phyloP scores from a whole-genome alignment of 331 rosid species.

The Prunus yedoensis region DNA sequence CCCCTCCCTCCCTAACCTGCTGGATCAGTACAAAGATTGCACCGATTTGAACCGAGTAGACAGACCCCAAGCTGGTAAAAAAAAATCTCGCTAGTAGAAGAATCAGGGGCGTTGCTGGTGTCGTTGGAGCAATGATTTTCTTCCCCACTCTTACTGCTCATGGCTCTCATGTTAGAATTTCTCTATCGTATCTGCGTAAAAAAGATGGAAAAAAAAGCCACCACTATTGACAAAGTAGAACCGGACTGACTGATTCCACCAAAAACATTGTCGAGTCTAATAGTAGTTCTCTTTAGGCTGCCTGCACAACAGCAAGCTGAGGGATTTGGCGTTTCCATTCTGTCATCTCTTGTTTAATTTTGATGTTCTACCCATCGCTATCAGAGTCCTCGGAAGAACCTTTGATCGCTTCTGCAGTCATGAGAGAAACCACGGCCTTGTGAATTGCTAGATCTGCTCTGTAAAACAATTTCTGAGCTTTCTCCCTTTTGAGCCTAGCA shows the following conservation, averaged over 20 bases:
- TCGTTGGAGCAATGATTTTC: conserved; percentile 22
- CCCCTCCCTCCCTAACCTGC: conserved; percentile 30
- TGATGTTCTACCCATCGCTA: conserved; percentile 31
- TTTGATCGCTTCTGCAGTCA: conserved; percentile 87
- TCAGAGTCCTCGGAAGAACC: conserved; percentile 44
- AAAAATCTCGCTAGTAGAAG: conserved; percentile 24
- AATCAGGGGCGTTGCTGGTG: conserved; percentile 24
- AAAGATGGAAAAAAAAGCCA: conserved; percentile 12
- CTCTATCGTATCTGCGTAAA: conserved; percentile 26
- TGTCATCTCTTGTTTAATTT: conserved; percentile 1
- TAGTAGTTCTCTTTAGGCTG: conserved; percentile 6
- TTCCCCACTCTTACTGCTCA: conserved; percentile 27
- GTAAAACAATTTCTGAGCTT: conserved; percentile 62
- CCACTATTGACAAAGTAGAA: conserved; percentile 37
- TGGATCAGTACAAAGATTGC: conserved; percentile 41
- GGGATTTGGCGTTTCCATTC: conserved; percentile 12
- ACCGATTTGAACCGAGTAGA: conserved; percentile 43
- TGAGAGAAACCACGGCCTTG: conserved; percentile 80
- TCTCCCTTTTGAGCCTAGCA: conserved; percentile 71
- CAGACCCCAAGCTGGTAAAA: conserved; percentile 42
- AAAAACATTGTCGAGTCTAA: conserved; percentile 29
- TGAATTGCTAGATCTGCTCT: conserved; percentile 85
- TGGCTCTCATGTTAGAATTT: conserved; percentile 35
- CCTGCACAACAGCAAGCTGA: conserved; percentile 23
- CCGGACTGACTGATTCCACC: conserved; percentile 31